Conservation (phyloP, 108 stramenopile species). For the Cyclotella atomus region DNA sequence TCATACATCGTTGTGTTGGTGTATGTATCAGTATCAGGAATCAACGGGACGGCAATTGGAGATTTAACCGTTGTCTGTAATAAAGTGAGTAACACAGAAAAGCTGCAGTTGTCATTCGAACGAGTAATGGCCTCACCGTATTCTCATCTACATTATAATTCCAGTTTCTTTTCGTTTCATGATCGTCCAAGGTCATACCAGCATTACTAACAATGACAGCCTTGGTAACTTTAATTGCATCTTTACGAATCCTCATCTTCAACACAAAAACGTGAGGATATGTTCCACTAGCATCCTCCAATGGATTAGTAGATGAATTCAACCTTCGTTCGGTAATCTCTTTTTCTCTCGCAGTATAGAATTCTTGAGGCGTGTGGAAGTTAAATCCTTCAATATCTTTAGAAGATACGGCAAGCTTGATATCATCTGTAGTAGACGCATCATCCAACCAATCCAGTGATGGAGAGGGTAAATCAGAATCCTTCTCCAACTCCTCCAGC, state of each 20-base stretch:
- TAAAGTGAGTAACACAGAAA: background rate
- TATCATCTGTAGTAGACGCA: background rate
- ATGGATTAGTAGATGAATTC: background rate
- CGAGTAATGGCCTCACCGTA: background rate
- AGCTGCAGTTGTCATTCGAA: too few relatives aligned
- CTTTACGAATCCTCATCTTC: conserved; percentile 12
- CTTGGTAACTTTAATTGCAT: conserved; percentile 21
- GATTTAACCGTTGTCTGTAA: background rate
- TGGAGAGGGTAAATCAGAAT: background rate
- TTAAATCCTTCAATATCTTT: too few relatives aligned
- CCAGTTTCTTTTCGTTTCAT: background rate
- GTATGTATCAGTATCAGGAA: too few relatives aligned
- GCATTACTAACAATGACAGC: background rate
- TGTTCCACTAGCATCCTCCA: background rate
- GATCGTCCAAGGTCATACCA: background rate
- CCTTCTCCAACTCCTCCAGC: background rate
- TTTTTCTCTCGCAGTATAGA: conserved; percentile 7
- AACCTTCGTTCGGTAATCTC: conserved; percentile 8
- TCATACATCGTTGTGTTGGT: too few relatives aligned
- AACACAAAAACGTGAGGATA: conserved; percentile 3
- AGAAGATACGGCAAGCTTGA: background rate
- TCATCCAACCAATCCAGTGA: conserved; percentile 13
- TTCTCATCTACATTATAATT: background rate
- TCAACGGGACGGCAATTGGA: background rate
- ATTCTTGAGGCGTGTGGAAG: background rate